A percentile compares a stretch with the other conserved stretches of the same genome.
These are phyloP conservation scores for Kondoa subrosea DNA, from an alignment of 768 basidiomycete species.

Conservation along the genomic window DNA sequence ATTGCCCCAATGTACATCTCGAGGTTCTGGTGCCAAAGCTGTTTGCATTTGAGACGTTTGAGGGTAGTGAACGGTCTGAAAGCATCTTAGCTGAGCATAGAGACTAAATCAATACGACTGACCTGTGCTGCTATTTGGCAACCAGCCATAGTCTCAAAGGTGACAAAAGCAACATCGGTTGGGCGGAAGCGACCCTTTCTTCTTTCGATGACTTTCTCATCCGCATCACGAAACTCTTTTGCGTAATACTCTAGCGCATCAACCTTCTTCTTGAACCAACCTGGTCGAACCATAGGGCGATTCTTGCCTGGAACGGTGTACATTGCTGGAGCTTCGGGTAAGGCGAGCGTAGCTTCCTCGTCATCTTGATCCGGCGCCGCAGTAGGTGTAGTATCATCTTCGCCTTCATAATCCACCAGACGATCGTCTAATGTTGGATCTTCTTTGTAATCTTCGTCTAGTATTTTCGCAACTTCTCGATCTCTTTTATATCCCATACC, in stretches of 20 bases:
- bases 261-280: conserved; percentile 57
- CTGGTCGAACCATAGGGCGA: conserved; percentile 57
- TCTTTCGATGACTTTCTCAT: conserved; percentile 62
- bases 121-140: conserved; percentile 73
- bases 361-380: background rate
- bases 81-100: background rate
- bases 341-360: conserved; percentile 22
- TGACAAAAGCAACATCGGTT: conserved; percentile 78
- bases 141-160: conserved; percentile 58
- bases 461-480: conserved; percentile 37
- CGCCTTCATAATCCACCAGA: background rate
- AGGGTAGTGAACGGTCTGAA: conserved; percentile 46
- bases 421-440: conserved; percentile 4
- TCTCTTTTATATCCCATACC: conserved; percentile 51
- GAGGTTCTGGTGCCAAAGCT: conserved; percentile 62
- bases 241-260: conserved; percentile 85
- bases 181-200: conserved; percentile 63
- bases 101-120: conserved; percentile 39
- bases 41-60: conserved; percentile 24
- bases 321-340: conserved; percentile 28
- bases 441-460: conserved; percentile 17
- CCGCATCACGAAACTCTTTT: conserved; percentile 55
- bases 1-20: conserved; percentile 89
- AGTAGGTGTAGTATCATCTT: conserved; percentile 39
- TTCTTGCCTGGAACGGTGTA: conserved; percentile 57